These are phyloP conservation scores for Fusarium mangiferae DNA, from an alignment of 2,329 filamentous ascomycete species.

Conservation along the genomic window DNA sequence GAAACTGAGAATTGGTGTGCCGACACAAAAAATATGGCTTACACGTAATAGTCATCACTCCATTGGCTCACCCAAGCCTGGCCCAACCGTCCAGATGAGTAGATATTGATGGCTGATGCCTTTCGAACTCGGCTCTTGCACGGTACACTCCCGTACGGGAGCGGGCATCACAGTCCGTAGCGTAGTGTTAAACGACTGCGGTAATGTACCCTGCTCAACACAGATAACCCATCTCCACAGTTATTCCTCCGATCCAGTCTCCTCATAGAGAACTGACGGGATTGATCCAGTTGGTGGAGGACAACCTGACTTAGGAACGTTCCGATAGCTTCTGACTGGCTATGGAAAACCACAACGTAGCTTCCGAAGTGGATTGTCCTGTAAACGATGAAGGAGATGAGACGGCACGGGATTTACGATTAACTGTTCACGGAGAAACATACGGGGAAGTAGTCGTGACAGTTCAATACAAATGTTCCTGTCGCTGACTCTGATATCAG, in stretches of 20 bases:
- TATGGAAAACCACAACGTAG: neutral
- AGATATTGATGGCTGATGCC: rapidly evolving
- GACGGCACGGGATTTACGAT: rapidly evolving
- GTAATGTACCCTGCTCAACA: neutral
- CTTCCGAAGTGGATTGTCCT: neutral
- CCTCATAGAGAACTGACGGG: neutral
- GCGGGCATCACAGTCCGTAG: neutral
- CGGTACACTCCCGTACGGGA: neutral
- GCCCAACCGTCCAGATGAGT: neutral
- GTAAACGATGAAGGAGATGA: neutral
- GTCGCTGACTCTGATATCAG: neutral
- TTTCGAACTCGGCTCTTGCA: neutral
- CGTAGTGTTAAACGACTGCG: neutral
- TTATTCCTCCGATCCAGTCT: neutral
- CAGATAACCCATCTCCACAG: neutral
- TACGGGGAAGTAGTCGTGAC: neutral
- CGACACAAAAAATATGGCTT: neutral
- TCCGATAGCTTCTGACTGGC: neutral
- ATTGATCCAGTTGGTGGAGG: neutral
- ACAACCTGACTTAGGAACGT: neutral
- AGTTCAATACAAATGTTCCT: neutral
- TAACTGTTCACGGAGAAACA: neutral
- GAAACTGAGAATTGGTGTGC: neutral
- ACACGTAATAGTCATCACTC: neutral
- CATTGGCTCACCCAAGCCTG: neutral